Conservation (phyloP, 225 moss, liverwort and hornwort genomes). For the Anthoceros angustus region DNA sequence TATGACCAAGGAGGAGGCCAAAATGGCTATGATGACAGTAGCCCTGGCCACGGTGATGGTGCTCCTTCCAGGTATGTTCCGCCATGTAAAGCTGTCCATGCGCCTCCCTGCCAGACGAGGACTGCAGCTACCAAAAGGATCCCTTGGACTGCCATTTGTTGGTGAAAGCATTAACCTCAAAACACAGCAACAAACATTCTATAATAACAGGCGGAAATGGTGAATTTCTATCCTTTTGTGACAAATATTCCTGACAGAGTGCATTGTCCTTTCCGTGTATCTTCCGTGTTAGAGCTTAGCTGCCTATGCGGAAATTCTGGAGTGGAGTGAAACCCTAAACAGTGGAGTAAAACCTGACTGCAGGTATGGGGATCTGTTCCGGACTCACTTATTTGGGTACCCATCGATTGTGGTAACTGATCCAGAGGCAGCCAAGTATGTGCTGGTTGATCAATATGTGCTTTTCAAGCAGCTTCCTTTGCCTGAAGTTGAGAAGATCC, state of each 20-base stretch:
- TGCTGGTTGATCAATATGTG: conserved; percentile 6
- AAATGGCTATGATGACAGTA: not conserved
- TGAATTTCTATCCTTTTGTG: not conserved
- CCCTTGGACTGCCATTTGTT: conserved; percentile 13
- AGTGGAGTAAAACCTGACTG: conserved; percentile 4
- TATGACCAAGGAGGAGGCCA: not conserved
- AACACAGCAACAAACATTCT: conserved; percentile 12
- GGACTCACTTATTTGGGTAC: conserved; percentile 10
- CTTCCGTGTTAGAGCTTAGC: not conserved
- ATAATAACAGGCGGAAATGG: conserved; percentile 9
- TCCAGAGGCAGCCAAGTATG: conserved; percentile 12
- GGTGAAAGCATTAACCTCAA: conserved; percentile 10
- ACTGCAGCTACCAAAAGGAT: conserved; percentile 10
- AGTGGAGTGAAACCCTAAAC: not conserved
- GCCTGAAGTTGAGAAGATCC: conserved; percentile 11
- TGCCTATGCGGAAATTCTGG: conserved; percentile 2
- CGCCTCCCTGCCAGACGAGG: conserved; percentile 3
- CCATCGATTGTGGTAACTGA: conserved; percentile 14
- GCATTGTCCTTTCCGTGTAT: not conserved
- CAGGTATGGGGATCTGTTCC: conserved; percentile 12
- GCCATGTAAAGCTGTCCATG: not conserved
- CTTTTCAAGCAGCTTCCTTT: conserved; percentile 6
- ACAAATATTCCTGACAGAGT: not conserved
- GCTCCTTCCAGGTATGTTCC: not conserved
- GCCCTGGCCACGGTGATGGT: not conserved